A percentile compares a stretch with the other conserved stretches of the same genome.
Conservation (phyloP, 2,329 filamentous ascomycete genomes). For the Zymoseptoria brevis region DNA sequence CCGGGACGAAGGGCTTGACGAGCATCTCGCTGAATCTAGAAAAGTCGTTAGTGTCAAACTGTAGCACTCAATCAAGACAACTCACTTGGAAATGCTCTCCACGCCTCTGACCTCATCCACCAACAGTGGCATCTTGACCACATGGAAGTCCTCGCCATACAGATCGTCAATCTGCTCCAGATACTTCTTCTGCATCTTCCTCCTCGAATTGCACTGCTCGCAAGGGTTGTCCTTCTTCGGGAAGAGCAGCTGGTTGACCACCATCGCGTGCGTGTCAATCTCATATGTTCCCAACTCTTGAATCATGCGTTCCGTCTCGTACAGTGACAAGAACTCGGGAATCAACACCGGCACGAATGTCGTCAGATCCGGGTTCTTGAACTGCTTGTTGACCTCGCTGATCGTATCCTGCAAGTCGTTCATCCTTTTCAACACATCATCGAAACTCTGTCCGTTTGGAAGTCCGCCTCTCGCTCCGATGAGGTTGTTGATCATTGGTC, state of each 20-base stretch:
- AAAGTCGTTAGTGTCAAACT: conserved; percentile 20
- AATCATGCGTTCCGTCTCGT: conserved; percentile 99
- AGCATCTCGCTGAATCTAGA: conserved; percentile 70
- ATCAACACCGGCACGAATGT: conserved; percentile 99
- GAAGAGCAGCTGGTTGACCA: conserved; percentile 96
- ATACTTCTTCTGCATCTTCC: conserved; percentile 99
- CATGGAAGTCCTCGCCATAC: conserved; percentile 94
- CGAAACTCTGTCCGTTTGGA: conserved; percentile 86
- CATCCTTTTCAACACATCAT: conserved; percentile 90
- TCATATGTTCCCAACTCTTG: conserved; percentile 88
- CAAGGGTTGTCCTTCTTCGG: conserved; percentile 77
- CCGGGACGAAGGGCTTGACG: conserved; percentile 65
- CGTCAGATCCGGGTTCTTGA: conserved; percentile 91
- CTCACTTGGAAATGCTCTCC: conserved; percentile 72
- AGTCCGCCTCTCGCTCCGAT: conserved; percentile 69
- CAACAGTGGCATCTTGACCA: conserved; percentile 94
- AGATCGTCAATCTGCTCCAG: conserved; percentile 97
- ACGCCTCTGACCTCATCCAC: conserved; percentile 94
- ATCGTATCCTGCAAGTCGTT: conserved; percentile 90
- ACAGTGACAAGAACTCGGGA: conserved; percentile 89
- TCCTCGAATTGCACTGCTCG: conserved; percentile 87
- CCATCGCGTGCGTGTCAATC: conserved; percentile 95
- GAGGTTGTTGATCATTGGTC: conserved; percentile 88
- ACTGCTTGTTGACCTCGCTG: conserved; percentile 90
- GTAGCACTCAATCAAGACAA: conserved; percentile 4